A percentile compares a stretch with the other conserved stretches of the same genome.
These are phyloP conservation scores for Santalum album DNA, from an alignment of 164 flowering plant genomes.

Conservation along the genomic window DNA sequence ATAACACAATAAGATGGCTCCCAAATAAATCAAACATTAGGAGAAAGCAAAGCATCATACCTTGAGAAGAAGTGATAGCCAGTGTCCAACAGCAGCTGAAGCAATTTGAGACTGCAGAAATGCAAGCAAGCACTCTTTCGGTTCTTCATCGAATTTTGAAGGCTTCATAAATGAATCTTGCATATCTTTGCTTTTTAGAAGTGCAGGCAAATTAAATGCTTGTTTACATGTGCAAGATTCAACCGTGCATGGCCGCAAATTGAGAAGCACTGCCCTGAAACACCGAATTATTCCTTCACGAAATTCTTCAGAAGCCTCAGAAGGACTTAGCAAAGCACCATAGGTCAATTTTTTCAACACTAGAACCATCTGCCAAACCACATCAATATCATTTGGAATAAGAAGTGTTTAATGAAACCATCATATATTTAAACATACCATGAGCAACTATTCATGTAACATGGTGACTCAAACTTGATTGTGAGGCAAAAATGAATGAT, in stretches of 20 bases:
- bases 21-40: not conserved
- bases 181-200: conserved; percentile 17
- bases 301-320: conserved; percentile 86
- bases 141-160: conserved; percentile 14
- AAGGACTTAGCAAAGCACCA: conserved; percentile 74
- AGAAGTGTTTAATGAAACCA: not conserved
- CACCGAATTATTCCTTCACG: conserved; percentile 82
- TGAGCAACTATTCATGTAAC: too few relatives aligned
- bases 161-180: conserved; percentile 6
- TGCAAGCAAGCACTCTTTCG: conserved; percentile 63
- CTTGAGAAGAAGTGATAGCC: conserved; percentile 91
- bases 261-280: conserved; percentile 58
- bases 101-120: conserved; percentile 79
- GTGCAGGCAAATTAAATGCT: conserved; percentile 32
- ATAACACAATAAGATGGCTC: not conserved
- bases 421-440: too few relatives aligned
- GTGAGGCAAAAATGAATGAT: too few relatives aligned
- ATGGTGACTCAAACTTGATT: too few relatives aligned
- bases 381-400: not conserved
- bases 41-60: conserved; percentile 23
- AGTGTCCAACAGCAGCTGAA: conserved; percentile 88
- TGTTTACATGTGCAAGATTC: conserved; percentile 54
- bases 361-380: conserved; percentile 53
- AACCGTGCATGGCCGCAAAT: conserved; percentile 43
- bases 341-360: conserved; percentile 67